Percentiles rank a stretch among this genome's conserved stretches.
Conservation (phyloP, 805 yeast species). For the Nakazawaea populi region DNA sequence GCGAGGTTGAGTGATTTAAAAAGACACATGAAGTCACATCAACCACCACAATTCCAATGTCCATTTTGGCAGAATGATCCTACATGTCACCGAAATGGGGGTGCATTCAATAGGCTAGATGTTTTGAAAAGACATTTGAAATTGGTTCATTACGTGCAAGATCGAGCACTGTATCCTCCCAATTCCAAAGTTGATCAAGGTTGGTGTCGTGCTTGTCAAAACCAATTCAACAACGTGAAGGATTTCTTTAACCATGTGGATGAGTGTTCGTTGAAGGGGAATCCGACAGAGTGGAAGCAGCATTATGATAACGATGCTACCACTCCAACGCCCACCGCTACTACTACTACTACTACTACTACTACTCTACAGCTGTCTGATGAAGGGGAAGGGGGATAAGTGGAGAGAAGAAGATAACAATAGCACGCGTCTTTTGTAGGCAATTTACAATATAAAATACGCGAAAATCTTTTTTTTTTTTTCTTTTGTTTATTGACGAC, state of each 20-base stretch:
- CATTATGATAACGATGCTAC: background rate
- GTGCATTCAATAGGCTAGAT: constrained; percentile 68
- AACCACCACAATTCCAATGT: constrained; percentile 60
- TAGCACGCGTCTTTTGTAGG: background rate
- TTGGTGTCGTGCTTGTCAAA: constrained; percentile 61
- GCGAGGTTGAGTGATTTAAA: constrained; percentile 63
- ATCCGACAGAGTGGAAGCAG: constrained; percentile 8
- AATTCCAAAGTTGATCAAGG: constrained; percentile 32
- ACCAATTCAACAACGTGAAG: constrained; percentile 47
- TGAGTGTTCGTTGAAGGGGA: constrained; percentile 41
- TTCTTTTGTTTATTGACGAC: too few species aligned
- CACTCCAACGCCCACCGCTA: background rate
- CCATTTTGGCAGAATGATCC: constrained; percentile 68
- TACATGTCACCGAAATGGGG: constrained; percentile 72
- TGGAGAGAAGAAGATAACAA: background rate
- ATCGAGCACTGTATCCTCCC: constrained; percentile 15
- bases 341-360: background rate
- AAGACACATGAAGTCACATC: constrained; percentile 62
- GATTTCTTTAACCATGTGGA: constrained; percentile 59
- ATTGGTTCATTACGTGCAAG: constrained; percentile 58
- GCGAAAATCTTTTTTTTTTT: too few species aligned
- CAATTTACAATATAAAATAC: too few species aligned
- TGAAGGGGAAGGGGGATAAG: background rate
- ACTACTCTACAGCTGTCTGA: too few species aligned
- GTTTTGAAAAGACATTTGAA: constrained; percentile 69